Base-by-base conservation (phyloP, 2,329 filamentous ascomycete species). In the Fusarium globosum region DNA sequence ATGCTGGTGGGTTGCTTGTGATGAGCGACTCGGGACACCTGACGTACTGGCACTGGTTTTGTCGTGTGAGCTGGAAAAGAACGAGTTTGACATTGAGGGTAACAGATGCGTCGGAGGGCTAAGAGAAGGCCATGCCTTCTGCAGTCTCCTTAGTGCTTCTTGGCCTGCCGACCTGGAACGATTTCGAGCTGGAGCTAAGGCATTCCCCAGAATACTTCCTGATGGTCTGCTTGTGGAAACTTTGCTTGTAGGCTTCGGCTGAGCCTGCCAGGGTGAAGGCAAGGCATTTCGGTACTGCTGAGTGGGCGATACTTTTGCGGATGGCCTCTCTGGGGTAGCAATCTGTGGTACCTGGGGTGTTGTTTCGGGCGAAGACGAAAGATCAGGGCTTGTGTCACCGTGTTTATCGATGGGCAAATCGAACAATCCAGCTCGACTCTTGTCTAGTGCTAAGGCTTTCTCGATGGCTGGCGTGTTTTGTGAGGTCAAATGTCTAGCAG, bases 131-230 rank as follows among this genome's bases (percentile, higher is more conserved):
- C 91, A 78, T 1, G 86, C 88, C 68, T 87, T 89, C 48, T 87
- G 88, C 48, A 91, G 79, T 71, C 84, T 87, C 78, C 86, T 90
- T 33, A 91, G 78, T 10, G 88, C 87, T 61, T 91, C 89, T 39
- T 88, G 84, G 20, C 89, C 87, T 7, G 85, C 85, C 4, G 89
- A 91, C 21, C 85, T 84, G 23, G 89, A 88, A 26, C 89, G 81
- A 49, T 85, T 84, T 57, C 87, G 83, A 14, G 80, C 82, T 23
- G 83, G 82, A n/a, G 82, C 81, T 61, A 90, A 86, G 6, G 87
- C 86, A 8, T 82, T 80, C 16, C 85, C 82, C 36, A 90, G 79
- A 15, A 80, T 70, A 16, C 80, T 76, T 26, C 79, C 79, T 23
- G 79, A 77, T 36, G 79, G 75, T 30, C 73, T 77, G 48, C 67